Conservation (phyloP, 176 grass and related monocot genomes). For the Urochloa ruziziensis region DNA sequence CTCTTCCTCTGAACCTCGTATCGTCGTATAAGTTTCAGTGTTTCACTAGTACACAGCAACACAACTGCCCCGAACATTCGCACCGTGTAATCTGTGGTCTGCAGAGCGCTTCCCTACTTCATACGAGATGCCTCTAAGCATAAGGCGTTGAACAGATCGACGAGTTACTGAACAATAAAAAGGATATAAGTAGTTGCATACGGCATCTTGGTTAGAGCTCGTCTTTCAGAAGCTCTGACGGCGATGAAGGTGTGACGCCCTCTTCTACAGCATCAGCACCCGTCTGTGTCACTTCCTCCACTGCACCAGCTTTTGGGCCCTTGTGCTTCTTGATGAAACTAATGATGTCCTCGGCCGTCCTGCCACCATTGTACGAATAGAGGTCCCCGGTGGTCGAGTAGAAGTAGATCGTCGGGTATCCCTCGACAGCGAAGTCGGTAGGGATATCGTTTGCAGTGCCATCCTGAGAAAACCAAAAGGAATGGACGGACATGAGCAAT, state of each 20-base stretch:
- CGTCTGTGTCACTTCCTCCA: conserved; percentile 15
- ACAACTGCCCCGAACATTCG: not conserved
- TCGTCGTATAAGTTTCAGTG: too few relatives aligned
- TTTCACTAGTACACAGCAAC: not conserved
- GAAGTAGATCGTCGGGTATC: conserved; percentile 76
- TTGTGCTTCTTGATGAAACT: conserved; percentile 72
- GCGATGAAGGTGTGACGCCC: not conserved
- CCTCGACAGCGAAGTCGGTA: conserved; percentile 49
- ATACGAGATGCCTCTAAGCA: not conserved
- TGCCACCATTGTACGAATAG: conserved; percentile 41
- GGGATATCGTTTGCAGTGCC: conserved; percentile 67
- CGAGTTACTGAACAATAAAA: not conserved
- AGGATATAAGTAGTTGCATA: not conserved
- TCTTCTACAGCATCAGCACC: conserved; percentile 22
- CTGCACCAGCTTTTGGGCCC: conserved; percentile 7
- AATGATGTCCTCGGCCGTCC: conserved; percentile 50
- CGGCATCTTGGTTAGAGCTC: conserved; percentile 63
- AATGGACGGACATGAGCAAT: not conserved
- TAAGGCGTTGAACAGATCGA: not conserved
- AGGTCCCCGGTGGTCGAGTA: conserved; percentile 57
- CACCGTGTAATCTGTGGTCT: not conserved
- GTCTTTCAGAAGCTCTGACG: conserved; percentile 50
- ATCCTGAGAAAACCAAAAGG: conserved; percentile 53
- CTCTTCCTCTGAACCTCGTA: not conserved
- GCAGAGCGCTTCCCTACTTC: not conserved